Evolutionary conservation across 352 stramenopile species (phyloP).

Genomic region (Phytophthora tubulina): DNA sequence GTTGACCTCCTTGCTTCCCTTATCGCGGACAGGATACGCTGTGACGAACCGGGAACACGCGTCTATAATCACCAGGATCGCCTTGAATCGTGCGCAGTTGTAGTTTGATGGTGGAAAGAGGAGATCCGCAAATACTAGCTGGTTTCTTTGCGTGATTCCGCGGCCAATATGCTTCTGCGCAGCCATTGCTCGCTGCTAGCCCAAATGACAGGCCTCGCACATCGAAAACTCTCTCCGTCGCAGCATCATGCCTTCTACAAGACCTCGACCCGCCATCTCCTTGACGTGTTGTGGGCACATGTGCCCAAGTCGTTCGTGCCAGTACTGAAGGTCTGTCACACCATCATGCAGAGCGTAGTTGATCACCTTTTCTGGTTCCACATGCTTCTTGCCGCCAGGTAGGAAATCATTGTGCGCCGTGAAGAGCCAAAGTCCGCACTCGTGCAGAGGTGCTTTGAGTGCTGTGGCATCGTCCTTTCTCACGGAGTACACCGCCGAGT

Average conservation of each 20-base stretch:
- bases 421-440: conserved; percentile 12
- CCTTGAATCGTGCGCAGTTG: not conserved
- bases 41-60: not conserved
- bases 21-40: not conserved
- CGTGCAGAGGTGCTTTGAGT: not conserved
- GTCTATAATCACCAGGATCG: not conserved
- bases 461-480: not conserved
- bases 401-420: not conserved
- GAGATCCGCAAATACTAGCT: not conserved
- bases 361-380: not conserved
- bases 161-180: not conserved
- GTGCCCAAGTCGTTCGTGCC: conserved; percentile 12
- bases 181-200: not conserved
- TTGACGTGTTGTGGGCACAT: conserved; percentile 1
- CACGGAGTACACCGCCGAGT: not conserved
- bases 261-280: not conserved
- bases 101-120: not conserved
- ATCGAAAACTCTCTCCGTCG: not conserved
- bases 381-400: not conserved
- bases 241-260: conserved; percentile 1
- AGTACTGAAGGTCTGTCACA: conserved; percentile 3
- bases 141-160: not conserved
- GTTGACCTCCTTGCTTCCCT: not conserved
- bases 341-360: conserved; percentile 9
- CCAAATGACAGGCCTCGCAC: not conserved